Base-by-base conservation (phyloP, 2,329 filamentous ascomycete species). In the Claviceps spartinae region DNA sequence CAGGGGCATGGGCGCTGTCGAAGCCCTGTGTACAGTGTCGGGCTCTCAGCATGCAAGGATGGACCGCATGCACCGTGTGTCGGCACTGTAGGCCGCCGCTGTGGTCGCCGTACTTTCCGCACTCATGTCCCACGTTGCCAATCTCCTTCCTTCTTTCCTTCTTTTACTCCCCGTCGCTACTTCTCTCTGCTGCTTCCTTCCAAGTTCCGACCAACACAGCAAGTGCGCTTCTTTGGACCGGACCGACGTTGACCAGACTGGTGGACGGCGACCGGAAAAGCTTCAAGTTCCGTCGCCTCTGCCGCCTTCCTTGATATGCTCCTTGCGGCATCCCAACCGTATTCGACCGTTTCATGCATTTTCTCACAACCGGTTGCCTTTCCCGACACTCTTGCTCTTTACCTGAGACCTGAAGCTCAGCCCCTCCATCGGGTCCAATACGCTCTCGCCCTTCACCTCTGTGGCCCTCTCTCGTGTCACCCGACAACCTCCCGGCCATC, bases 211-310 rank as follows among this genome's bases (percentile, higher is more conserved):
- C 24, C 49, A 50, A 58, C 57, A 57, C 61, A 60, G 57, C 56
- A 59, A 55, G 54, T 55, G 54, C 60, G 58, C 61, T 58, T 58
- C 54, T 55, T 20, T 37, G 55, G 59, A 54, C 56, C 38, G 47
- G 38, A 49, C 41, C 41, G 48, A 50, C 47, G 55, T 34, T 58
- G 56, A 22, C 22, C 22, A 22, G 22, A 22, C 38, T 16, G 48
- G 26, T 14, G 43, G 52, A 59, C 54, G 57, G 63, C 59, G 54
- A 60, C 61, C 63, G 60, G 59, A 59, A 60, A 64, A 59, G 61
- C 55, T 58, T 57, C 54, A 54, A 48, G 48, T 50, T 55, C 49
- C 51, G 54, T 50, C 52, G 44, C 55, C 56, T 50, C 51, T 40
- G 54, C 53, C 56, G 53, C 55, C 51, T 53, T 51, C 53, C 59